These are phyloP conservation scores for Ehretia macrophylla DNA, from an alignment of 257 asterid species.

Conservation along the genomic window DNA sequence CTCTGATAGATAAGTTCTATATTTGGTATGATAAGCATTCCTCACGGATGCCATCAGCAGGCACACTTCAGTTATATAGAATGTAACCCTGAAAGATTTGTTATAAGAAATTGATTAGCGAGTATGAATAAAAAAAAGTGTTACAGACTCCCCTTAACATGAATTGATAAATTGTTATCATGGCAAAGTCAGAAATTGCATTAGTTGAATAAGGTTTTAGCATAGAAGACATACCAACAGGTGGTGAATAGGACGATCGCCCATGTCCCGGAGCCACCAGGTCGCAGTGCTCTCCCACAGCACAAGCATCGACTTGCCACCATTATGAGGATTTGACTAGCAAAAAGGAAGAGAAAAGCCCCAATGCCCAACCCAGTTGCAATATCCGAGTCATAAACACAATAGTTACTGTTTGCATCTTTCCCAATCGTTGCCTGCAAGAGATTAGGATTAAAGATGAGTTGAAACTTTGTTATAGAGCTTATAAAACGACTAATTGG, in stretches of 20 bases:
- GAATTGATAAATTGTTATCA: no score
- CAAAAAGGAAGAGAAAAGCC: constrained; percentile 56
- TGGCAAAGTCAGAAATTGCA: background rate
- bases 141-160: background rate
- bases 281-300: constrained; percentile 71
- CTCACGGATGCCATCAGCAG: constrained; percentile 69
- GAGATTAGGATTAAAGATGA: background rate
- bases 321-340: constrained; percentile 66
- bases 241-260: constrained; percentile 64
- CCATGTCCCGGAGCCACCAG: constrained; percentile 68
- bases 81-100: constrained; percentile 50
- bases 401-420: constrained; percentile 35
- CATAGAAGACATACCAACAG: constrained; percentile 53
- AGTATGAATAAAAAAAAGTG: background rate
- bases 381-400: constrained; percentile 59
- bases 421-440: constrained; percentile 37
- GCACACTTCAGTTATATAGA: constrained; percentile 68
- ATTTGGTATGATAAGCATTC: constrained; percentile 75
- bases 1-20: constrained; percentile 37
- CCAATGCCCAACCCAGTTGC: constrained; percentile 76
- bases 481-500: no score
- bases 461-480: background rate
- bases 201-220: background rate
- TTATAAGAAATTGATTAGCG: background rate
- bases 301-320: constrained; percentile 62